Conservation (phyloP, 2,329 filamentous ascomycete genomes). For the Ilyonectria mors-panacis region DNA sequence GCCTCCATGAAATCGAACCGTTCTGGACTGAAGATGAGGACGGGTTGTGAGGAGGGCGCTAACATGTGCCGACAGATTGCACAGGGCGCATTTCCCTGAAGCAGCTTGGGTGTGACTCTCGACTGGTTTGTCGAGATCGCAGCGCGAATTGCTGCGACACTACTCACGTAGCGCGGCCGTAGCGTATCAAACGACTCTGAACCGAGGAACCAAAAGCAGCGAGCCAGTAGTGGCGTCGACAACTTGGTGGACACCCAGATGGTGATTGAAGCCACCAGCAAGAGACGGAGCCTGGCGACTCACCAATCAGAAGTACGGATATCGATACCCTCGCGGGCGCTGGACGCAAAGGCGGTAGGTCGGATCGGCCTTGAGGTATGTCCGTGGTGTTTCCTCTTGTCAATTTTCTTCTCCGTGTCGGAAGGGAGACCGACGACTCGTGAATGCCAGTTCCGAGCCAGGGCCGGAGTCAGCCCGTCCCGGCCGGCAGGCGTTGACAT, state of each 20-base stretch:
- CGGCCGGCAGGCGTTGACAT: conserved; percentile 4
- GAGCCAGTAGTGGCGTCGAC: conserved; percentile 23
- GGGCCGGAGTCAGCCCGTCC: conserved; percentile 10
- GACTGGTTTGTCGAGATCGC: conserved; percentile 17
- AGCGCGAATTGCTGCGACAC: conserved; percentile 22
- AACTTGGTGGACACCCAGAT: conserved; percentile 19
- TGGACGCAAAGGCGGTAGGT: conserved; percentile 20
- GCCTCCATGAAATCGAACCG: conserved; percentile 34
- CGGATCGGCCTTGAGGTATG: conserved; percentile 19
- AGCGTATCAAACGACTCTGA: conserved; percentile 25
- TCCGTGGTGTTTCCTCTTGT: conserved; percentile 30
- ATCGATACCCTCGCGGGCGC: conserved; percentile 14
- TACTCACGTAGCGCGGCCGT: conserved; percentile 27
- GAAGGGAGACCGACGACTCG: conserved; percentile 4
- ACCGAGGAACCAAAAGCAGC: conserved; percentile 8
- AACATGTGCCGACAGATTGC: conserved; percentile 34
- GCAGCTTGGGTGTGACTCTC: not conserved
- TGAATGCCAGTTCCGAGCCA: conserved; percentile 16
- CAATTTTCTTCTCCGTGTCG: conserved; percentile 16
- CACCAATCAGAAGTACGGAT: conserved; percentile 19
- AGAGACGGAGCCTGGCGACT: conserved; percentile 7
- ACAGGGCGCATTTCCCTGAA: conserved; percentile 1
- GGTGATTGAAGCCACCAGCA: conserved; percentile 22
- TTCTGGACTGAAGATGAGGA: conserved; percentile 32
- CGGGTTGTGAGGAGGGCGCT: conserved; percentile 32